Evolutionary conservation across 1,284 basidiomycete genomes (phyloP).

Genomic region (Irpex sp.): DNA sequence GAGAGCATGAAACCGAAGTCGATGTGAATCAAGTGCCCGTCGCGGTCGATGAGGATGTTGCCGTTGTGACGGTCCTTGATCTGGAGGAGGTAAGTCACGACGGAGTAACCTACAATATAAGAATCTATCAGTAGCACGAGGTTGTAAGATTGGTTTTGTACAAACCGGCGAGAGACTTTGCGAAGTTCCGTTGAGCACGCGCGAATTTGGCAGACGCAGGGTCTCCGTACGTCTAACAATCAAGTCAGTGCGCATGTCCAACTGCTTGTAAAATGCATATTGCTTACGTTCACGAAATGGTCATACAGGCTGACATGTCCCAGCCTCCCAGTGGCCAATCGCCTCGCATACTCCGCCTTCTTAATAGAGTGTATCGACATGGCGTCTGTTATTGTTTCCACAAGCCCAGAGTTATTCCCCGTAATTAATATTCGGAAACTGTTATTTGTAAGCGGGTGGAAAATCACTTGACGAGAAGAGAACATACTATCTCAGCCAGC

Average conservation of each 20-base stretch:
- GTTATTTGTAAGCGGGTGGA: not conserved
- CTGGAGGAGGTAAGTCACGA: slow-evolving; percentile 94
- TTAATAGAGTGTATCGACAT: slow-evolving; percentile 99
- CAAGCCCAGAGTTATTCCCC: slow-evolving; percentile 87
- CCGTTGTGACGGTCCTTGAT: slow-evolving; percentile 99
- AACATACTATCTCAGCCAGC: slow-evolving; percentile 90
- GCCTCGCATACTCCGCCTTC: slow-evolving; percentile 93
- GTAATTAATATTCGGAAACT: slow-evolving; percentile 86
- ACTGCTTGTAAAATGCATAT: not conserved
- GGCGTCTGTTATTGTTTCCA: slow-evolving; percentile 95
- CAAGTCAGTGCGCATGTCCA: not conserved
- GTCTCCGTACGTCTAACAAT: slow-evolving; percentile 80
- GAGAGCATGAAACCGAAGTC: slow-evolving; percentile 99
- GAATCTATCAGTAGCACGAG: not conserved
- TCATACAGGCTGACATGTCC: slow-evolving; percentile 87
- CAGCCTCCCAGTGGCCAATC: slow-evolving; percentile 75
- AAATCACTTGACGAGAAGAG: not conserved
- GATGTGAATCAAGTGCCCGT: slow-evolving; percentile 93
- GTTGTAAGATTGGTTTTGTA: not conserved
- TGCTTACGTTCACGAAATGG: slow-evolving; percentile 79
- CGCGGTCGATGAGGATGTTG: slow-evolving; percentile 94
- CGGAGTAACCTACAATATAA: slow-evolving; percentile 71
- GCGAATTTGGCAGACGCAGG: slow-evolving; percentile 82
- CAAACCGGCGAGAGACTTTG: slow-evolving; percentile 85
- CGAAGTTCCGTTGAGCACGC: slow-evolving; percentile 88